Evolutionary conservation across 1,139 yeast species (phyloP), one percentile per base, ranked within the genome.

Genomic region (Trichomonascaceae sp.): DNA sequence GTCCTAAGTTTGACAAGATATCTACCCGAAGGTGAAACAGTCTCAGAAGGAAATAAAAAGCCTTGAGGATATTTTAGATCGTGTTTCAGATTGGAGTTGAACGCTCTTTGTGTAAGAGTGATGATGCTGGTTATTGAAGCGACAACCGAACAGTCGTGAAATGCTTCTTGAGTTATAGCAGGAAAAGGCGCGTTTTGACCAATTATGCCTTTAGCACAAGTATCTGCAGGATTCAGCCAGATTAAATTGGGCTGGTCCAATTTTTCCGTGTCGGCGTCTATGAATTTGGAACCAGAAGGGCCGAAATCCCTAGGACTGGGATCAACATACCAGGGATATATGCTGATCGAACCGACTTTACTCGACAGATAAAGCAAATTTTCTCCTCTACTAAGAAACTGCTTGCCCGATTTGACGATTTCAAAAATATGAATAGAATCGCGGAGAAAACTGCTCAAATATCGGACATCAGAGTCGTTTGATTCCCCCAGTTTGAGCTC

Each of bases 111-210:
- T 56, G 8, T 66, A 52, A 39, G 52, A 22, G 32, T 63, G 64
- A 52, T 61, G 60, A 17, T 58, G 57, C 32, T 70, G 64, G 85
- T 70, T 41, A 85, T 65, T 0, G 89, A 77, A 2, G 89, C 84
- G 1, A 87, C 88, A 60, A 87, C 80, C 0, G 95, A 85, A 67
- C 96, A 88, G 65, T 87, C 85, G n/a, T 81, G 76, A 18, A 85
- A 69, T 1, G 77, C 64, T 60, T 83, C 87, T 62, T 83, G 88
- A 63, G 76, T 74, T 19, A 77, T 66, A 4, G 53, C 48, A 10
- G 58, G 63, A 1, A 57, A 22, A 15, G 38, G 45, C 12, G 22
- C 15, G 6, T 13, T 39, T 17, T 36, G 38, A 7, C 9, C 15
- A 27, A 39, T 8, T 30, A 48, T n/a, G 17, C 22, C 45, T 17